phyloP scores from a whole-genome alignment of 2,329 filamentous ascomycete species.

The Trichoderma pleuroti region DNA sequence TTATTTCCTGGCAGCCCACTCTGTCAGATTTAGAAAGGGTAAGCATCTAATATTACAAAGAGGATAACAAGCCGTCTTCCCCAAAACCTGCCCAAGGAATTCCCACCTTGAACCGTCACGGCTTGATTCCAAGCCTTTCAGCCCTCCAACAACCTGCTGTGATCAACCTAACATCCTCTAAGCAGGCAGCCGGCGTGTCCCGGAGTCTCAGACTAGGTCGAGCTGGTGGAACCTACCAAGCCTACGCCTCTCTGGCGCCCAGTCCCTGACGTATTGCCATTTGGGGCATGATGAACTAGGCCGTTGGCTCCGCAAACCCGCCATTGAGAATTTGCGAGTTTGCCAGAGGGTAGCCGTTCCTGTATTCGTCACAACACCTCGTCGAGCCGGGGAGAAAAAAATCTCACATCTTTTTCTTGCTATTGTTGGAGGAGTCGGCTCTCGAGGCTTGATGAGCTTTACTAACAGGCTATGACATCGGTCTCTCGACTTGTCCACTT shows the following conservation, averaged over 20 bases:
- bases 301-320: constrained; percentile 10
- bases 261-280: constrained; percentile 15
- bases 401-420: background rate
- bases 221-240: constrained; percentile 17
- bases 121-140: background rate
- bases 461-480: background rate
- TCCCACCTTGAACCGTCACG: background rate
- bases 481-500: background rate
- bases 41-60: constrained; percentile 1
- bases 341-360: background rate
- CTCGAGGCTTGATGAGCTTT: background rate
- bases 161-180: background rate
- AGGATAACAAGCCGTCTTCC: background rate
- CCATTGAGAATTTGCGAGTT: constrained; percentile 14
- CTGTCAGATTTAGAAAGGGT: constrained; percentile 11
- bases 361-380: constrained; percentile 2
- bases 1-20: constrained; percentile 6
- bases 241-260: constrained; percentile 16
- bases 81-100: background rate
- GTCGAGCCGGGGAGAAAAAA: background rate
- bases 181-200: constrained; percentile 2
- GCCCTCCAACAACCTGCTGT: background rate
- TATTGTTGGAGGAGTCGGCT: background rate
- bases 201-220: background rate
- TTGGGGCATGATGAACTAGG: constrained; percentile 15